A percentile compares a stretch with the other conserved stretches of the same genome.
Evolutionary conservation across 2,329 filamentous ascomycete genomes (phyloP).

Genomic region (Thermothelomyces thermophilus): DNA sequence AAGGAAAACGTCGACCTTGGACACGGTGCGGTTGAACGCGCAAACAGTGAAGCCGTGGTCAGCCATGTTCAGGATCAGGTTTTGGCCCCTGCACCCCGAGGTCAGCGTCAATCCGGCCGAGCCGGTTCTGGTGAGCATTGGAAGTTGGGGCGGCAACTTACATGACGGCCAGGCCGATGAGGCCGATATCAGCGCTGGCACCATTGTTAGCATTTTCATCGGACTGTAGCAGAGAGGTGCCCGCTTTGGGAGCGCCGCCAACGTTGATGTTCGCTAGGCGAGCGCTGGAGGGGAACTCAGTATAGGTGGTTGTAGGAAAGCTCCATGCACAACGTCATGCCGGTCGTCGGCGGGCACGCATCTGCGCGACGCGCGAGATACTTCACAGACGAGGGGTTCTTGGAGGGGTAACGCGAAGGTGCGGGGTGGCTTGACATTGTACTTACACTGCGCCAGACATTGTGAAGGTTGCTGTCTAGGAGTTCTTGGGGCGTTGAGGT

Average conservation of each 20-base stretch:
- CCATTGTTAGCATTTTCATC: slow-evolving; percentile 49
- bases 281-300: slow-evolving; percentile 49
- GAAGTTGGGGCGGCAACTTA: slow-evolving; percentile 35
- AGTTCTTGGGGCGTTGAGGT: neutral
- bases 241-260: slow-evolving; percentile 49
- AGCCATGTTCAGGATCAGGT: slow-evolving; percentile 83
- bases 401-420: slow-evolving; percentile 2
- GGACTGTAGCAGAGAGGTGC: slow-evolving; percentile 25
- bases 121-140: neutral
- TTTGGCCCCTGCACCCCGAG: slow-evolving; percentile 55
- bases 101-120: slow-evolving; percentile 9
- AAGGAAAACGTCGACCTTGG: slow-evolving; percentile 95
- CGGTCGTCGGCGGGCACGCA: too few species aligned
- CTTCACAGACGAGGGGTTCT: slow-evolving; percentile 8
- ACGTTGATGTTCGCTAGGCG: slow-evolving; percentile 69
- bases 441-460: slow-evolving; percentile 67
- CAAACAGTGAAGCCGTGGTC: slow-evolving; percentile 94
- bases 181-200: slow-evolving; percentile 77
- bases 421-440: slow-evolving; percentile 22
- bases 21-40: slow-evolving; percentile 96
- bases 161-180: slow-evolving; percentile 91
- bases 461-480: slow-evolving; percentile 28
- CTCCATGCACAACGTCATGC: neutral
- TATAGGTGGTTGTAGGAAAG: slow-evolving; percentile 26
- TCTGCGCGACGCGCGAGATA: slow-evolving; percentile 16